Percentiles rank a stretch among this genome's conserved stretches.
These are phyloP conservation scores for Spatholobus suberectus DNA, from an alignment of 306 rosid species.

Conservation along the genomic window DNA sequence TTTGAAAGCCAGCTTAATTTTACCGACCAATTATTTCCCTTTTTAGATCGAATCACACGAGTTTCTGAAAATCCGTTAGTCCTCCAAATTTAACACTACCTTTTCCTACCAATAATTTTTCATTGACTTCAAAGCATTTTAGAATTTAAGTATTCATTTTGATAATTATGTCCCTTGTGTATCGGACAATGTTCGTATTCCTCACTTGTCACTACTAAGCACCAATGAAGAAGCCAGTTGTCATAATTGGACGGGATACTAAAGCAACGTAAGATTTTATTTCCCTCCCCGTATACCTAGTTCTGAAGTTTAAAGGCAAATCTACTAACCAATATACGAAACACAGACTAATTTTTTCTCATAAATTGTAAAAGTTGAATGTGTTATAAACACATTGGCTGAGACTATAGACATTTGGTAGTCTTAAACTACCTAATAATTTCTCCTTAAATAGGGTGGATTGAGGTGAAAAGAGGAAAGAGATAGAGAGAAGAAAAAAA, in stretches of 20 bases:
- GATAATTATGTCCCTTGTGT: neutral
- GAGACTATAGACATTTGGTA: too few relatives aligned
- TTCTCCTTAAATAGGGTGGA: too few relatives aligned
- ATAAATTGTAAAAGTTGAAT: too few relatives aligned
- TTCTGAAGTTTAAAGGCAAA: neutral
- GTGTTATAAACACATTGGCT: too few relatives aligned
- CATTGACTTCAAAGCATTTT: constrained; percentile 31
- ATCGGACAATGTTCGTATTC: constrained; percentile 33
- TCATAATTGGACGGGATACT: neutral
- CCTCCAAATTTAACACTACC: neutral
- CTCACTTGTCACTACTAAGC: constrained; percentile 25
- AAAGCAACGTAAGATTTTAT: neutral
- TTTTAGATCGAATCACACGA: neutral
- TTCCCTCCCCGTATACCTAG: neutral
- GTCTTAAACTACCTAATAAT: too few relatives aligned
- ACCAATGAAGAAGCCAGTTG: constrained; percentile 13
- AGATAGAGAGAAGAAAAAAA: too few relatives aligned
- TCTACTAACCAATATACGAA: neutral
- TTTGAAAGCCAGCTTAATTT: neutral
- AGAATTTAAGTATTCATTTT: neutral
- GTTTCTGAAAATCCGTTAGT: neutral
- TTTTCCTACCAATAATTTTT: constrained; percentile 22
- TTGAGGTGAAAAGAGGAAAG: too few relatives aligned
- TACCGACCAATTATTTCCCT: neutral
- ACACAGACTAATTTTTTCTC: too few relatives aligned